Evolutionary conservation across 768 basidiomycete species (phyloP), one percentile per base, ranked within the genome.

Genomic region (Termitomyces sp.): DNA sequence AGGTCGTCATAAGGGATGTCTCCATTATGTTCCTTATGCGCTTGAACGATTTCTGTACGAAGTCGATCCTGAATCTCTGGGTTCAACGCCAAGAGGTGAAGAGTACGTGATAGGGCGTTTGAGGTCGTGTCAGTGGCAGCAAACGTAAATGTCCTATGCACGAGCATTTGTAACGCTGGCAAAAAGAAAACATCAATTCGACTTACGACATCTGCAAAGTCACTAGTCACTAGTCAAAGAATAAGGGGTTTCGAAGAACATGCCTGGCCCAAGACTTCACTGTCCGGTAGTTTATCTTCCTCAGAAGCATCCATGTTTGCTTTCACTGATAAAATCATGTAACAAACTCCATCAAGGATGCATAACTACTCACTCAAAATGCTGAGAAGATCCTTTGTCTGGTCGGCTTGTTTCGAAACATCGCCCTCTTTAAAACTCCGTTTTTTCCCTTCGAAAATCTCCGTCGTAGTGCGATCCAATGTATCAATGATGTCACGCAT

Each of bases 21-120:
- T 11, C 60, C 60, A 12, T 45, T 60, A 35, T 55, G 38, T 15
- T 56, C 23, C 19, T 55, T 46, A 26, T 50, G 64, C 0, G 68
- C 66, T 28, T 62, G 60, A 5, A 70, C 19, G n/a, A 81, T 68
- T 58, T 80, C 79, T 43, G 68, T 61, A 14, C 75, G 73, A 33
- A 78, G 61, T 4, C 65, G 68, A 26, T 64, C 63, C n/a, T 64
- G 63, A 10, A 50, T 49, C 8, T 59, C 48, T 2, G 42, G 61
- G 12, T 64, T 55, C 23, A 57, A 46, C 1, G 72, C 58, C 11
- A 74, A 62, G 2, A 66, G 54, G 40, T 64, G 56, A 23, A 75
- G 53, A 9, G 64, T 67, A 6, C 69, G 66, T 5, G 66, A 63
- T 15, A 74, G 62, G 1, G 67, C 67, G 10, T 60, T 67, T 17